Conservation (phyloP, 2,329 filamentous ascomycete species). For the Davidsoniella australis region DNA sequence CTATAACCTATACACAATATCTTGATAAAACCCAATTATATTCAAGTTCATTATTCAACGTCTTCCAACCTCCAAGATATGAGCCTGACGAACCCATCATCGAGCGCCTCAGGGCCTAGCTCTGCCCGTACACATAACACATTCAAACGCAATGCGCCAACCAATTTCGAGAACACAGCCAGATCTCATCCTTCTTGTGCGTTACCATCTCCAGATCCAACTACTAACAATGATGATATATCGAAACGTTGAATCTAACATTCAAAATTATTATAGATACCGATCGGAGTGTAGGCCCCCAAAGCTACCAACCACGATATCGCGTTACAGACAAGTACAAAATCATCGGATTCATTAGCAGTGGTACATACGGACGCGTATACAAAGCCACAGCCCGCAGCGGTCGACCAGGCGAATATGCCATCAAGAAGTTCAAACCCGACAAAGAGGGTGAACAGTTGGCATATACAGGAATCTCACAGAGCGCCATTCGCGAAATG, state of each 20-base stretch:
- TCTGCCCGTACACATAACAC: conserved; percentile 27
- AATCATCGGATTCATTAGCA: conserved; percentile 95
- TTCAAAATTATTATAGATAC: neutral
- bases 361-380: conserved; percentile 91
- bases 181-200: conserved; percentile 18
- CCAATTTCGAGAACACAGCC: too few species aligned
- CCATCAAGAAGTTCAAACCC: conserved; percentile 99
- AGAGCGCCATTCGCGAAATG: conserved; percentile 95
- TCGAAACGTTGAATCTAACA: too few species aligned
- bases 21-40: too few species aligned
- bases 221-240: too few species aligned
- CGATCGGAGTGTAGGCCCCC: conserved; percentile 9
- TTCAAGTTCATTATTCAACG: too few species aligned
- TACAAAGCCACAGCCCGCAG: conserved; percentile 74
- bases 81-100: conserved; percentile 37
- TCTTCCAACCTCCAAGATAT: conserved; percentile 18
- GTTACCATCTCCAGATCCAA: neutral
- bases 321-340: conserved; percentile 86
- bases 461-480: conserved; percentile 92
- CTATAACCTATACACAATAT: too few species aligned
- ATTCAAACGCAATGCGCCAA: conserved; percentile 31
- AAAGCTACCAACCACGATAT: conserved; percentile 56
- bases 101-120: conserved; percentile 30
- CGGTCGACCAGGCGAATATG: conserved; percentile 64
- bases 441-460: conserved; percentile 94